phyloP scores from a whole-genome alignment of 2,329 filamentous ascomycete species.

The Fusarium duplospermum region DNA sequence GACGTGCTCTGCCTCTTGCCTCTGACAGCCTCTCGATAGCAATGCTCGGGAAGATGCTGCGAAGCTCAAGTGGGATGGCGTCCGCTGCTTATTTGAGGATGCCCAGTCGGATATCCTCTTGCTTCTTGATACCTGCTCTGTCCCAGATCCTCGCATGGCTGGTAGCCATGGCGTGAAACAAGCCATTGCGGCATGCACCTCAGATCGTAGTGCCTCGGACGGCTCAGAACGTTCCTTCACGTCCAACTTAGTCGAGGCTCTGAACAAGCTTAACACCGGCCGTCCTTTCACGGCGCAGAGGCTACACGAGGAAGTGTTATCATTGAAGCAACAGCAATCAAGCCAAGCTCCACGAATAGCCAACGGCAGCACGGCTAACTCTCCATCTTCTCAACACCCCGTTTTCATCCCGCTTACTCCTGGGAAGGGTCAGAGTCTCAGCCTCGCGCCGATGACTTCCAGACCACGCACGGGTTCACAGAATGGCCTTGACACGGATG shows the following conservation, averaged over 20 bases:
- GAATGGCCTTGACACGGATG: slow-evolving; percentile 44
- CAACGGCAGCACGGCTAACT: slow-evolving; percentile 58
- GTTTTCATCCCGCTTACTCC: slow-evolving; percentile 68
- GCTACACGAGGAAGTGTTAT: slow-evolving; percentile 67
- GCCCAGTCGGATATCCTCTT: slow-evolving; percentile 72
- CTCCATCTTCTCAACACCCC: slow-evolving; percentile 54
- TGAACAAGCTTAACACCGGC: slow-evolving; percentile 64
- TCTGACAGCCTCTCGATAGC: slow-evolving; percentile 59
- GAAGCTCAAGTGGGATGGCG: slow-evolving; percentile 72
- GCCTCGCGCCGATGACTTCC: slow-evolving; percentile 60
- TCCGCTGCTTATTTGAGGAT: slow-evolving; percentile 72
- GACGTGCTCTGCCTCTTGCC: slow-evolving; percentile 24
- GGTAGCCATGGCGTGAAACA: slow-evolving; percentile 70
- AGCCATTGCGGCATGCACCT: slow-evolving; percentile 69
- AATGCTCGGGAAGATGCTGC: slow-evolving; percentile 68
- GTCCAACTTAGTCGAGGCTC: slow-evolving; percentile 65
- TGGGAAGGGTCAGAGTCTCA: slow-evolving; percentile 63
- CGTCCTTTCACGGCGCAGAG: slow-evolving; percentile 67
- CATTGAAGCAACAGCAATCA: slow-evolving; percentile 58
- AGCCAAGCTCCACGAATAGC: slow-evolving; percentile 55
- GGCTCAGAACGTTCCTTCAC: slow-evolving; percentile 67
- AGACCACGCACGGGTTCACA: slow-evolving; percentile 44
- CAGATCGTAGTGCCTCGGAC: slow-evolving; percentile 61
- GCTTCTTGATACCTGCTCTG: slow-evolving; percentile 70
- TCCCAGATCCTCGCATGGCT: slow-evolving; percentile 62